Conservation (phyloP, 2,329 filamentous ascomycete genomes). For the Sclerotiophoma versabilis region DNA sequence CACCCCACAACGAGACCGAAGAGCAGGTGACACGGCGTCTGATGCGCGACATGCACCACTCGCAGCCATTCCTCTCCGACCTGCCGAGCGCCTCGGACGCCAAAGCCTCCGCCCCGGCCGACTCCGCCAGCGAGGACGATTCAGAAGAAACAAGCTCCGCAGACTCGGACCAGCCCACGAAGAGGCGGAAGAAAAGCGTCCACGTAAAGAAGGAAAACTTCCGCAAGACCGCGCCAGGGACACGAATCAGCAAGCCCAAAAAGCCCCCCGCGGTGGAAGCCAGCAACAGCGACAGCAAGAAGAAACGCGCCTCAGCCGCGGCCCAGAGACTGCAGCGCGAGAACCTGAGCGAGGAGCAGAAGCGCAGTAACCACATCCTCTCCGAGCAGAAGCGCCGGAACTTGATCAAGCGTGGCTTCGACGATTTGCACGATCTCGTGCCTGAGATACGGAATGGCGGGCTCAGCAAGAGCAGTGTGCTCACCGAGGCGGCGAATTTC, state of each 20-base stretch:
- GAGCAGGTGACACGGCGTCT: conserved; percentile 35
- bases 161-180: conserved; percentile 32
- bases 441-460: conserved; percentile 76
- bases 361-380: conserved; percentile 83
- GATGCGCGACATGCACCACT: conserved; percentile 31
- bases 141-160: conserved; percentile 33
- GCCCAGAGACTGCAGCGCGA: conserved; percentile 51
- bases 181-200: conserved; percentile 37
- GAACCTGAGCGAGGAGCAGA: conserved; percentile 78
- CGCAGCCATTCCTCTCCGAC: conserved; percentile 24
- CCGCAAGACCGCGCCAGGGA: conserved; percentile 26
- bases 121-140: conserved; percentile 26
- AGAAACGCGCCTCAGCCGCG: conserved; percentile 34
- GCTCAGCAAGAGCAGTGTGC: conserved; percentile 82
- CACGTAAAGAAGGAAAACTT: conserved; percentile 19
- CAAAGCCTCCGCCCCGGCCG: not conserved
- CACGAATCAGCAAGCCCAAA: conserved; percentile 30
- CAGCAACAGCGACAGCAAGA: conserved; percentile 30
- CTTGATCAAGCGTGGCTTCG: conserved; percentile 81
- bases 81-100: conserved; percentile 8
- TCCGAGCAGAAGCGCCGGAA: conserved; percentile 88
- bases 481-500: conserved; percentile 78
- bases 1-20: conserved; percentile 32
- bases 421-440: conserved; percentile 78
- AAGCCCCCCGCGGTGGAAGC: conserved; percentile 28